Base-by-base conservation (phyloP, 1,284 basidiomycete genomes). In the Rhizoctonia solani region DNA sequence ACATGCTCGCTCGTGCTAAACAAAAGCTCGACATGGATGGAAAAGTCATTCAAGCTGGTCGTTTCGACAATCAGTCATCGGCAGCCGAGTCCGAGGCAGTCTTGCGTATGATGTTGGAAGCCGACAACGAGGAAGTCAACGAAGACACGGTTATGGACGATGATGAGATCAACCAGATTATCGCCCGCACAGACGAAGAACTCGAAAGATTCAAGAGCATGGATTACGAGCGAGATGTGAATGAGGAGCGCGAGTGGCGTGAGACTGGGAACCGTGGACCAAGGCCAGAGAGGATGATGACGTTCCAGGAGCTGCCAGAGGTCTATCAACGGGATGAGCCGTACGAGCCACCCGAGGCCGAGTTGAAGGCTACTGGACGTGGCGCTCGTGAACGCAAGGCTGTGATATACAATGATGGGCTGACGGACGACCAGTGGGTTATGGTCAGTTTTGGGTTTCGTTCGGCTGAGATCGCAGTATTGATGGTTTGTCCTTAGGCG, bases 1-100 rank as follows among this genome's bases (percentile, higher is more conserved):
- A 95, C 8, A 98, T 98, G 83, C 89, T 97, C 72, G 90, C 92
- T 53, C 87, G 95, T 71, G 97, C 97, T 2, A 88, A 94, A 71
- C 93, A 88, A 79, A 99, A 99, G 83, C 89, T 99, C 58, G 96
- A 98, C 75, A 97, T 99, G 75, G 97, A 99, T 77, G 95, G 97
- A 81, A 99, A 99, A 79, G 95, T 99, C 79, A 97, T 98, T 74
- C 95, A 98, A 80, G 96, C 96, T 59, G 96, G 96, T 83, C 93
- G 95, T 69, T 99, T 98, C 82, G 97, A 99, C 78, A 97, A 99
- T 79, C 96, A 98, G 79, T 97, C 95, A 19, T 97, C 95, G 1
- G 92, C 93, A 69, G 95, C 97, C 76, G 97, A 99, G 77, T 95
- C 97, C 74, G 97, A 99, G 76, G 90, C 93, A 74, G 50, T 65